Percentiles rank a stretch among this genome's conserved stretches.
Conservation (phyloP, 2,329 filamentous ascomycete species). For the Xylaria polymorpha region DNA sequence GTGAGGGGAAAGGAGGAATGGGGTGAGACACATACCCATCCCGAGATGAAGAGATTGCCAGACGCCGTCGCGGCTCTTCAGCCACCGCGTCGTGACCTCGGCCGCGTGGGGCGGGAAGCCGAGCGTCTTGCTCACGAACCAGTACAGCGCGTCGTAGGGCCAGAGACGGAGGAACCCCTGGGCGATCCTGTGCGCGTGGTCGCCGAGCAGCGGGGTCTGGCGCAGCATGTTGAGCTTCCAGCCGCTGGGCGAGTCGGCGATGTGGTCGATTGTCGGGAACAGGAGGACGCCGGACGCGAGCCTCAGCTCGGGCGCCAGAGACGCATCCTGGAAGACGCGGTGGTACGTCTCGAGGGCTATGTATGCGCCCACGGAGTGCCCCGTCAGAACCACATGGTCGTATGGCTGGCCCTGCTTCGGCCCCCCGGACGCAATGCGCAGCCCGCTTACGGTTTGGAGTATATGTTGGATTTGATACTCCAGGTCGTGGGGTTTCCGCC, state of each 20-base stretch:
- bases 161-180: conserved; percentile 56
- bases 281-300: conserved; percentile 70
- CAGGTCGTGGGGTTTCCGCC: conserved; percentile 61
- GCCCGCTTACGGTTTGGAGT: conserved; percentile 53
- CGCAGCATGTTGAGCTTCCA: conserved; percentile 60
- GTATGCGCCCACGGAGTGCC: conserved; percentile 80
- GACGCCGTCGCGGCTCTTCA: conserved; percentile 67
- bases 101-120: conserved; percentile 63
- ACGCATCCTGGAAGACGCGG: conserved; percentile 59
- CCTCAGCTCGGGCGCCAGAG: conserved; percentile 52
- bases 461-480: conserved; percentile 64
- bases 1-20: not conserved
- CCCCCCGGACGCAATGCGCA: conserved; percentile 47
- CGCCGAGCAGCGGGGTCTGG: conserved; percentile 56
- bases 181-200: conserved; percentile 56
- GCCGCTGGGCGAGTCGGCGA: conserved; percentile 72
- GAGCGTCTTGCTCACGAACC: conserved; percentile 57
- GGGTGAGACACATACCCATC: conserved; percentile 50
- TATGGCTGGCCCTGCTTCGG: conserved; percentile 55
- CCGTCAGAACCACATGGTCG: conserved; percentile 73
- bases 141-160: conserved; percentile 55
- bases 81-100: conserved; percentile 63
- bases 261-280: conserved; percentile 80
- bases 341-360: conserved; percentile 76
- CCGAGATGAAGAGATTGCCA: conserved; percentile 70